Percentiles rank a stretch among this genome's conserved stretches.
These are phyloP conservation scores for Gossypium ekmanianum DNA, from an alignment of 345 rosid genomes.

Conservation along the genomic window DNA sequence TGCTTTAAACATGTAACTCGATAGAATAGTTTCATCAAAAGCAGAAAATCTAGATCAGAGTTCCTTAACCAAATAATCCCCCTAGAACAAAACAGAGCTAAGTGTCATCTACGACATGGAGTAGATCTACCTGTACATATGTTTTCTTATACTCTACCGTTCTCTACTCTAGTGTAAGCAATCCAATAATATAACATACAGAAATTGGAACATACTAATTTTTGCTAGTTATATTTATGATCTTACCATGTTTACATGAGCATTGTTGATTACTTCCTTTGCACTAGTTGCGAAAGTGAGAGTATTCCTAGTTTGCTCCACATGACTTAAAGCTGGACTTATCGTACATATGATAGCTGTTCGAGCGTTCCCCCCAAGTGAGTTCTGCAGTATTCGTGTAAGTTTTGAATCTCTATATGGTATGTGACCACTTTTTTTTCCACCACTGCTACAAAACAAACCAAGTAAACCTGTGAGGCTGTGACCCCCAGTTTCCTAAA, in stretches of 20 bases:
- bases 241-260: slow-evolving; percentile 85
- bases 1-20: neutral
- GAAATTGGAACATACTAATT: neutral
- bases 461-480: neutral
- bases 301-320: slow-evolving; percentile 88
- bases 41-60: neutral
- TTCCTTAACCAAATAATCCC: slow-evolving; percentile 2
- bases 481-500: no score
- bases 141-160: neutral
- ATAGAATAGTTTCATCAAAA: neutral
- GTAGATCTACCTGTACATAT: no score
- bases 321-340: slow-evolving; percentile 90
- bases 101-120: slow-evolving; percentile 1
- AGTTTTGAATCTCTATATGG: slow-evolving; percentile 98
- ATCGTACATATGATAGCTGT: slow-evolving; percentile 94
- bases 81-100: neutral
- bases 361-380: slow-evolving; percentile 97
- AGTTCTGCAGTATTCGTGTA: slow-evolving; percentile 87
- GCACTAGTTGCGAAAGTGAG: slow-evolving; percentile 88
- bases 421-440: slow-evolving; percentile 59
- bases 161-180: neutral
- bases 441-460: slow-evolving; percentile 56
- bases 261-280: slow-evolving; percentile 87
- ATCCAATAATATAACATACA: neutral
- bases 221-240: neutral